A percentile compares a stretch with the other conserved stretches of the same genome.
Evolutionary conservation across 225 moss, liverwort and hornwort species (phyloP).

Genomic region (Marchantia paleacea): DNA sequence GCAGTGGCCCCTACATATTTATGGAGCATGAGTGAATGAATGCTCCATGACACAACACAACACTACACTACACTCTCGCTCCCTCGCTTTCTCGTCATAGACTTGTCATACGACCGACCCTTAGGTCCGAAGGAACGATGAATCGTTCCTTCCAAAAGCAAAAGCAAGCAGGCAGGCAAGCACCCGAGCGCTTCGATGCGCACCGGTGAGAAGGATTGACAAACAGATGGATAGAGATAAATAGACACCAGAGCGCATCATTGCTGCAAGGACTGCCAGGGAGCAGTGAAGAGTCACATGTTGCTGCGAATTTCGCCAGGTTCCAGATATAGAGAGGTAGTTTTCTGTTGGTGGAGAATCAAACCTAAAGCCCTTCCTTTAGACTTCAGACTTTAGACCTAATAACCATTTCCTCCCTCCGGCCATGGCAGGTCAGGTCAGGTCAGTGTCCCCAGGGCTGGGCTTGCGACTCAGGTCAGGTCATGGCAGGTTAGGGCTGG

Average conservation of each 20-base stretch:
- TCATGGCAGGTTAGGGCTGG: too few relatives aligned
- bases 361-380: background rate
- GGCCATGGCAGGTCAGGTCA: background rate
- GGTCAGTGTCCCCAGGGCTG: background rate
- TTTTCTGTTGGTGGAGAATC: constrained; percentile 13
- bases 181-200: too few relatives aligned
- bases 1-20: constrained; percentile 5
- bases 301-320: constrained; percentile 1
- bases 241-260: background rate
- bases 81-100: background rate
- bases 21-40: constrained; percentile 1
- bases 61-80: background rate
- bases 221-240: too few relatives aligned
- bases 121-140: background rate
- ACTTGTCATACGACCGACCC: background rate
- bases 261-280: background rate
- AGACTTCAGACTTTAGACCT: background rate
- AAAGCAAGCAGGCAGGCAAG: background rate
- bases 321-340: background rate
- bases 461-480: too few relatives aligned
- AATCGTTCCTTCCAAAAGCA: background rate
- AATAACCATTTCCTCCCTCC: background rate
- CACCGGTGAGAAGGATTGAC: too few relatives aligned
- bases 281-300: constrained; percentile 16
- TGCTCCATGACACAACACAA: background rate